These are phyloP conservation scores for Plasmodium reichenowi DNA, from an alignment of 169 alveolate genomes.

Conservation along the genomic window DNA sequence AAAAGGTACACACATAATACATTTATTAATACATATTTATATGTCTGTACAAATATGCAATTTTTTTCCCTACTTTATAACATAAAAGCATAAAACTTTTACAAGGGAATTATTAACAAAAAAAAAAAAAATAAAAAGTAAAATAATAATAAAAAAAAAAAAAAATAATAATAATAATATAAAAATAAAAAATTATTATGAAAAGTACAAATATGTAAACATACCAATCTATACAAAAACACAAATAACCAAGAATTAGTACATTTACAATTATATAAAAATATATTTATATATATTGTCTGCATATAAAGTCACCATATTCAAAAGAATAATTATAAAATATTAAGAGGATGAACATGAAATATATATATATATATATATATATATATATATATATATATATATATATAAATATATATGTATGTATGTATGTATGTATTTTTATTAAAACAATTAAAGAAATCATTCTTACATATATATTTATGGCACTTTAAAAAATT, in stretches of 20 bases:
- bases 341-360: background rate
- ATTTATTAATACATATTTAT: background rate
- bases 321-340: too few relatives aligned
- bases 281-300: too few relatives aligned
- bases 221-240: too few relatives aligned
- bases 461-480: background rate
- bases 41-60: background rate
- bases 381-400: background rate
- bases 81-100: background rate
- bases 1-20: background rate
- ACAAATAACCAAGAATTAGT: too few relatives aligned
- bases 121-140: too few relatives aligned
- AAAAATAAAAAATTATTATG: too few relatives aligned
- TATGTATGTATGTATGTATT: conserved; percentile 10
- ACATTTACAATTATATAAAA: too few relatives aligned
- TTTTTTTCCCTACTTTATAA: background rate
- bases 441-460: conserved; percentile 24
- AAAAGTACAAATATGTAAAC: too few relatives aligned
- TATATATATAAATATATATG: background rate
- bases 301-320: too few relatives aligned
- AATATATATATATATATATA: conserved; percentile 1
- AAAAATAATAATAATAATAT: too few relatives aligned
- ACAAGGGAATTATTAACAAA: too few relatives aligned
- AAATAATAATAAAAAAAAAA: too few relatives aligned
- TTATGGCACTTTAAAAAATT: conserved; percentile 23